Base-by-base conservation (phyloP, 345 rosid species). In the Noccaea caerulescens region DNA sequence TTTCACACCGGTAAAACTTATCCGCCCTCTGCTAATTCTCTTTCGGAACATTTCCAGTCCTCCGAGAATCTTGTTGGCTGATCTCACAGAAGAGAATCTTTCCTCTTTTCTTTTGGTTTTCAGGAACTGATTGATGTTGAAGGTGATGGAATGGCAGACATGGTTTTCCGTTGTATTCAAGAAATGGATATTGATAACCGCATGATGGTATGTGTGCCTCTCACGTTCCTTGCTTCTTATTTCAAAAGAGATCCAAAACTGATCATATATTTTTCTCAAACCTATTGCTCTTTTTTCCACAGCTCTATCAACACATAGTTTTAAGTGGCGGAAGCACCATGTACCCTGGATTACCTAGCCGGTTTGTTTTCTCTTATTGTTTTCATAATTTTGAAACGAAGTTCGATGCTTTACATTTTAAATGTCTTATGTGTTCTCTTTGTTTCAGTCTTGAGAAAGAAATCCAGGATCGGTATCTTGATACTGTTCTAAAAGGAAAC, bases 141-240 rank as follows among this genome's bases (percentile, higher is more conserved):
- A 84, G 97, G 97, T 72, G 99, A 94, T 86, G 99, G 99, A 57
- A 88, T 91, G 96, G 99, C 99, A 73, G 97, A 94, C 72, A 94
- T 91, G 99, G 99, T 91, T 71, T 93, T 94, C 73, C 97, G 89
- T 77, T 94, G 99, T 83, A 91, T 94, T 77, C 97, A 91, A 82
- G 99, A 94, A 87, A 91, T 94, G 99, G 99, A 94, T 84, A 91
- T 91, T 23, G 97, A 94, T 83, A 94, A 91, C 74, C 85, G 99
- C 27, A 91, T 94, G 97, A 88, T 78, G 93, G 97, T 94, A 84
- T 43, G 33, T 71, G 25, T 36, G 38, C 34, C 4, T 64, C 41
- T 43, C 14, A 37, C 11, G 0, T 20, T 20, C 23, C 64, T 54
- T 62, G 50, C 45, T 63, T 49, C 25, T n/a, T 8, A 39, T 33